These are phyloP conservation scores for Colletotrichum viniferum DNA, from an alignment of 2,329 filamentous ascomycete species.

Conservation along the genomic window DNA sequence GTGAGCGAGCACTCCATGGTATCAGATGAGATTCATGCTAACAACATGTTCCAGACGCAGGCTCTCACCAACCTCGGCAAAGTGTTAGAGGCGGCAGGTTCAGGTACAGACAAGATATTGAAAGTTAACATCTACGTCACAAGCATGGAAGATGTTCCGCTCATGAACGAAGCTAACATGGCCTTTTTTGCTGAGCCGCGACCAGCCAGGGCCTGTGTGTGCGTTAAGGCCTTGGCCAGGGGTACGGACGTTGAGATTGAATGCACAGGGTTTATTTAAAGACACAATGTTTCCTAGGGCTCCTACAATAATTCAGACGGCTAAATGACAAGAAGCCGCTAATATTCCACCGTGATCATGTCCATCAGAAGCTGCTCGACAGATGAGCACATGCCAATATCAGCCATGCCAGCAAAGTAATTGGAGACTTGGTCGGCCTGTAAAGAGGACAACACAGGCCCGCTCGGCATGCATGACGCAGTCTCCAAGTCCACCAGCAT, in stretches of 20 bases:
- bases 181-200: not conserved
- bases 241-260: not conserved
- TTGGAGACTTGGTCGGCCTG: not conserved
- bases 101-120: not conserved
- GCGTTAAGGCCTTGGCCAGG: not conserved
- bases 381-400: not conserved
- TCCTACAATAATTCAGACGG: not conserved
- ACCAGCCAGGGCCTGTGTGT: not conserved
- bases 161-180: not conserved
- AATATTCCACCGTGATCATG: constrained; percentile 22
- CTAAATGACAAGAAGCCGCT: not conserved
- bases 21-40: not conserved
- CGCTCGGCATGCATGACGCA: not conserved
- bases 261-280: not conserved
- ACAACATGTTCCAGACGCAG: not conserved
- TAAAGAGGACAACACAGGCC: not conserved
- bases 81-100: not conserved
- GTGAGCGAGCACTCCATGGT: not conserved
- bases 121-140: not conserved
- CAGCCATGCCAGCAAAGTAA: not conserved
- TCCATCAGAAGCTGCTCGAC: not conserved
- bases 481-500: not conserved
- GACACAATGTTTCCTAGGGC: not conserved
- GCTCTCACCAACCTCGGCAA: not conserved
- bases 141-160: not conserved